Percentiles rank a stretch among this genome's conserved stretches.
These are phyloP conservation scores for Tephrocybe sp. DNA, from an alignment of 768 basidiomycete genomes.

Conservation along the genomic window DNA sequence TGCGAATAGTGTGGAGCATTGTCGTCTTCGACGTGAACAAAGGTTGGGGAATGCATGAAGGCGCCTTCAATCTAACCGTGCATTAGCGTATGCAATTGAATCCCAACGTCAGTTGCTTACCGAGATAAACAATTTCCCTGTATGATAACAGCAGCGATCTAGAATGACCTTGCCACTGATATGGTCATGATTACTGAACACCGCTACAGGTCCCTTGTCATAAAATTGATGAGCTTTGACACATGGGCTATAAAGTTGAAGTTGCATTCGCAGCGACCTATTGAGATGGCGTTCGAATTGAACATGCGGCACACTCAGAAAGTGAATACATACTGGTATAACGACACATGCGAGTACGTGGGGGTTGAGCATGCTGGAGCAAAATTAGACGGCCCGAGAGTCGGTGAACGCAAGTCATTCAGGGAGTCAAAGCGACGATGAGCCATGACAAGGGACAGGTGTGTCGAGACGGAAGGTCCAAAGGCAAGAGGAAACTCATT, in stretches of 20 bases:
- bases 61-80: conserved; percentile 57
- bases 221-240: conserved; percentile 43
- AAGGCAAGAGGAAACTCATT: background rate
- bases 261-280: conserved; percentile 57
- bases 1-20: conserved; percentile 15
- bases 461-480: background rate
- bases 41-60: conserved; percentile 43
- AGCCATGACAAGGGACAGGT: conserved; percentile 19
- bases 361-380: conserved; percentile 25
- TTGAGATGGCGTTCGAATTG: background rate
- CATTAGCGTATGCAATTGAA: background rate
- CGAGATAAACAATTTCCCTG: conserved; percentile 58
- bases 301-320: background rate
- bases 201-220: conserved; percentile 39
- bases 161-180: conserved; percentile 61
- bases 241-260: conserved; percentile 64
- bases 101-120: conserved; percentile 34
- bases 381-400: conserved; percentile 26
- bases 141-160: conserved; percentile 48
- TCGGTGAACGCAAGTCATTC: conserved; percentile 22
- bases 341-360: conserved; percentile 45
- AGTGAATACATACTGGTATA: conserved; percentile 42
- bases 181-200: conserved; percentile 62
- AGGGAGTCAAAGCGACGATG: conserved; percentile 30
- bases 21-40: conserved; percentile 21